These are phyloP conservation scores for Gentiana straminea DNA, from an alignment of 257 asterid genomes.

Conservation along the genomic window DNA sequence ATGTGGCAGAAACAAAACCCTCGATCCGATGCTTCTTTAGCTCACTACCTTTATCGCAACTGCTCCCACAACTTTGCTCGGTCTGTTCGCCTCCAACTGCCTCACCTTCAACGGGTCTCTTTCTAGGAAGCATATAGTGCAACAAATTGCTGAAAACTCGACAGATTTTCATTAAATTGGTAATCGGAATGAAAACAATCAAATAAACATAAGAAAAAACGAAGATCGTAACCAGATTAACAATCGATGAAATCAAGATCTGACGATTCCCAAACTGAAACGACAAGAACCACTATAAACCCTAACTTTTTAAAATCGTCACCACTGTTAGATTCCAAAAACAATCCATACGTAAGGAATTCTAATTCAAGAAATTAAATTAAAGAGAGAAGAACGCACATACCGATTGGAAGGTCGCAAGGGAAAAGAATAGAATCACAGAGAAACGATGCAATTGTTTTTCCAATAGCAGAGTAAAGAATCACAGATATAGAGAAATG, in stretches of 20 bases:
- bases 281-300: constrained; percentile 9
- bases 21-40: constrained; percentile 48
- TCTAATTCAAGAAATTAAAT: constrained; percentile 5
- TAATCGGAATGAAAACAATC: constrained; percentile 23
- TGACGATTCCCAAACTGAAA: constrained; percentile 12
- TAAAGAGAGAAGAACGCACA: constrained; percentile 3
- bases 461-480: too few species aligned
- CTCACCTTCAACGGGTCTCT: constrained; percentile 91
- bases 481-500: too few species aligned
- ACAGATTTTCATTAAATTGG: constrained; percentile 40
- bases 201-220: constrained; percentile 6
- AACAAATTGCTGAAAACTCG: constrained; percentile 53
- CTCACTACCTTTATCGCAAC: constrained; percentile 30
- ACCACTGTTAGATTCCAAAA: constrained; percentile 9
- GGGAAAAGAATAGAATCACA: constrained; percentile 21
- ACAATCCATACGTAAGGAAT: constrained; percentile 11
- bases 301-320: constrained; percentile 18
- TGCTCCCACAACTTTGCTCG: constrained; percentile 9
- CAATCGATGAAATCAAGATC: constrained; percentile 12
- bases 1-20: constrained; percentile 16
- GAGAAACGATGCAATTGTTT: too few species aligned
- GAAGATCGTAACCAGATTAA: constrained; percentile 11
- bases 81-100: constrained; percentile 39
- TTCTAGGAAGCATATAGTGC: constrained; percentile 96
- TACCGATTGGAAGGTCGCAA: constrained; percentile 24